These are phyloP conservation scores for Zasmidium cellare DNA, from an alignment of 2,329 filamentous ascomycete species.

Conservation along the genomic window DNA sequence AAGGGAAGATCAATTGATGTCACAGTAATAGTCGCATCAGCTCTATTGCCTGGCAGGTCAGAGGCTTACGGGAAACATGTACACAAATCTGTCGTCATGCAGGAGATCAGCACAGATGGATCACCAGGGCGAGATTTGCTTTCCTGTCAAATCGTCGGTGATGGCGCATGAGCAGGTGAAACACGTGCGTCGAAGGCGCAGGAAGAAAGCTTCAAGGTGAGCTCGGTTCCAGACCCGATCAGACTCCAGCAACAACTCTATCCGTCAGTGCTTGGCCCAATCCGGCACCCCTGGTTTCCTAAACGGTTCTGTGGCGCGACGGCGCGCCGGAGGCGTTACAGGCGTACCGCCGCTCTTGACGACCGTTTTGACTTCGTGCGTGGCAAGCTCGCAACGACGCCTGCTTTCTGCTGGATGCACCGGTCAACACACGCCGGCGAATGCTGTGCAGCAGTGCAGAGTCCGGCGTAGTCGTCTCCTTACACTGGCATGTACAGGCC, in stretches of 20 bases:
- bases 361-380: neutral
- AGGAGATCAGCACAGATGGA: neutral
- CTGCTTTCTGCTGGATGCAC: neutral
- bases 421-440: neutral
- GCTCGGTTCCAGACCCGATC: neutral
- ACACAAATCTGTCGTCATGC: neutral
- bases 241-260: neutral
- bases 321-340: neutral
- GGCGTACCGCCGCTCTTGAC: neutral
- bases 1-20: no score
- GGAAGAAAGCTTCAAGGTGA: constrained; percentile 1
- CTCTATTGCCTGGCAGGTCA: no score
- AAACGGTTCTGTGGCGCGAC: neutral
- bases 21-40: no score
- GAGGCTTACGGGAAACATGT: no score
- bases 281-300: neutral
- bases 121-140: neutral
- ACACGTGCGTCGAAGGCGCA: constrained; percentile 9
- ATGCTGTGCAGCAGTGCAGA: neutral
- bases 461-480: neutral
- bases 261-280: neutral
- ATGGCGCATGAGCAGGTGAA: constrained; percentile 3
- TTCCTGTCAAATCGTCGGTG: neutral
- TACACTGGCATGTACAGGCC: neutral
- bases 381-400: neutral